Conservation (phyloP, 2,329 filamentous ascomycete genomes). For the Dactylellina sp. region DNA sequence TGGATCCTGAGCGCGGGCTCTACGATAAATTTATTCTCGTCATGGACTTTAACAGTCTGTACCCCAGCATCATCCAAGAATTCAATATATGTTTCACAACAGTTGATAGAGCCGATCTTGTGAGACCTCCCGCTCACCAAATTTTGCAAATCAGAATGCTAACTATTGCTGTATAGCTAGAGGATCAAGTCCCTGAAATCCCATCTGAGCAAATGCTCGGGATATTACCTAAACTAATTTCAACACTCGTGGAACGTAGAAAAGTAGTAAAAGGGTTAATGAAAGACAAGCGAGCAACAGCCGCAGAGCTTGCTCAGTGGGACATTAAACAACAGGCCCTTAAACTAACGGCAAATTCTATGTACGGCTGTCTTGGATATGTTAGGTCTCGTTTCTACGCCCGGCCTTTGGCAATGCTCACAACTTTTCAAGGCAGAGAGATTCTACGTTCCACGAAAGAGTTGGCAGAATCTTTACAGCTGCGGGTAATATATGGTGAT, state of each 20-base stretch:
- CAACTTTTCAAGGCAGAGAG: constrained; percentile 96
- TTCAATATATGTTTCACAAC: constrained; percentile 99
- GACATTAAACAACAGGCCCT: constrained; percentile 97
- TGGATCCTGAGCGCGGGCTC: constrained; percentile 95
- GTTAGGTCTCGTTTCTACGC: constrained; percentile 98
- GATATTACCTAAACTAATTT: constrained; percentile 88
- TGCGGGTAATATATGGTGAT: constrained; percentile 98
- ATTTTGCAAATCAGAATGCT: background rate
- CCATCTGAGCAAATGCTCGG: constrained; percentile 82
- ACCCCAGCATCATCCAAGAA: constrained; percentile 98
- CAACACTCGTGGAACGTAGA: constrained; percentile 87
- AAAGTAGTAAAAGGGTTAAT: constrained; percentile 95
- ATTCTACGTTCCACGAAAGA: constrained; percentile 97
- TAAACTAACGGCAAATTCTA: constrained; percentile 98
- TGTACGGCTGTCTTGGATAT: constrained; percentile 99
- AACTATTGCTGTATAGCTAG: constrained; percentile 68
- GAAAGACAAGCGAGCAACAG: constrained; percentile 89
- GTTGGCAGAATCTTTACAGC: constrained; percentile 86
- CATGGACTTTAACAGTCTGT: constrained; percentile 99
- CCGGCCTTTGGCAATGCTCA: constrained; percentile 91
- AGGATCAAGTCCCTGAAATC: constrained; percentile 89
- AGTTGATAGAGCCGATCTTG: constrained; percentile 79
- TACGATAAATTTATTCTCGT: constrained; percentile 99
- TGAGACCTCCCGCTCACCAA: constrained; percentile 65
- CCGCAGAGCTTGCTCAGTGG: constrained; percentile 91